Conservation (phyloP, 2,329 filamentous ascomycete species). For the Calonectria fujianensis region DNA sequence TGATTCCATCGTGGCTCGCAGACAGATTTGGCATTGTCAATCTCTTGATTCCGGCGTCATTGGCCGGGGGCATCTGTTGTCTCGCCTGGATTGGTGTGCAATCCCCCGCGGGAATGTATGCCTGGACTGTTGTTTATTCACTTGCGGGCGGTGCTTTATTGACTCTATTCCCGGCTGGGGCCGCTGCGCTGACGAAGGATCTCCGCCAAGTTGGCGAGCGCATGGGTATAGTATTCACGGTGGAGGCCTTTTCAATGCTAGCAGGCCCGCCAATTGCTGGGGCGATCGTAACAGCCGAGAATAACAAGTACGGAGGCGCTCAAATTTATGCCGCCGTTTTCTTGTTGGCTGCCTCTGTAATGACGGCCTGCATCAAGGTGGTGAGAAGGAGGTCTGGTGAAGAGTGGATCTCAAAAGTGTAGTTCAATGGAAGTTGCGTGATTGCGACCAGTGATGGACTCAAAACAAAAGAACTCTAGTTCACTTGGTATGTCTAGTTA, state of each 20-base stretch:
- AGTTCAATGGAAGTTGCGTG: not conserved
- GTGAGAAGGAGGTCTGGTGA: conserved; percentile 5
- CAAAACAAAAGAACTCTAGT: not conserved
- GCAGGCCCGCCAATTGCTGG: conserved; percentile 26
- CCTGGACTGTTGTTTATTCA: conserved; percentile 26
- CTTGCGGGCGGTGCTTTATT: not conserved
- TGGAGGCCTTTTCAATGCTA: conserved; percentile 19
- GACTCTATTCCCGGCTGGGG: conserved; percentile 16
- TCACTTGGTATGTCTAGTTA: not conserved
- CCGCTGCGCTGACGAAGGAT: conserved; percentile 8
- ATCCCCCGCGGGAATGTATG: conserved; percentile 12
- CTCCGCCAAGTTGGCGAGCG: conserved; percentile 17
- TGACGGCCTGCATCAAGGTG: conserved; percentile 6
- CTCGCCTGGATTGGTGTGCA: conserved; percentile 19
- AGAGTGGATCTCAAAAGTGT: not conserved
- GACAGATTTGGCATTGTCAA: conserved; percentile 21
- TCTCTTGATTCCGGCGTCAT: not conserved
- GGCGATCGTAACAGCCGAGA: conserved; percentile 7
- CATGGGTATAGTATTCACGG: conserved; percentile 1
- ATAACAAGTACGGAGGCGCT: conserved; percentile 20
- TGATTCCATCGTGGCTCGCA: conserved; percentile 12
- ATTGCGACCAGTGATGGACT: not conserved
- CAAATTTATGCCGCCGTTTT: conserved; percentile 20
- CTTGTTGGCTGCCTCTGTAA: not conserved
- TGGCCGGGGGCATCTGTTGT: not conserved